Conservation (phyloP, 768 basidiomycete species). For the Kondoa malvinella region DNA sequence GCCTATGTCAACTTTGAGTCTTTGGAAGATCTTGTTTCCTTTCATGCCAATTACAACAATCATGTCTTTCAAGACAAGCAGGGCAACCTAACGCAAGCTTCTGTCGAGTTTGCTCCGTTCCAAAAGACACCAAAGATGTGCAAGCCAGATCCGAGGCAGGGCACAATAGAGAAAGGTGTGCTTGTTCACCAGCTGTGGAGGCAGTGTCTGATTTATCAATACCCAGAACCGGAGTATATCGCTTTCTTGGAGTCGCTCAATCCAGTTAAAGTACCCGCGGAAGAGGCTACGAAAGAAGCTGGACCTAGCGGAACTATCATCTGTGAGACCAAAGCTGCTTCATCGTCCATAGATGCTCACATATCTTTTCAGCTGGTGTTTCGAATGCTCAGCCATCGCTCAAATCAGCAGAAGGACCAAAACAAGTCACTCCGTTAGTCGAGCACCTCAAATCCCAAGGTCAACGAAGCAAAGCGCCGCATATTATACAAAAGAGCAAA, state of each 20-base stretch:
- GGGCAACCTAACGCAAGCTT: constrained; percentile 75
- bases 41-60: constrained; percentile 74
- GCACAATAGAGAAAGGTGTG: constrained; percentile 75
- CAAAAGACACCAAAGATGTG: constrained; percentile 68
- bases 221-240: constrained; percentile 59
- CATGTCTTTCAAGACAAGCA: constrained; percentile 66
- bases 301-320: neutral
- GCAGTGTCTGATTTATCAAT: neutral
- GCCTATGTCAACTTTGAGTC: constrained; percentile 82
- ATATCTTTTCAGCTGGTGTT: neutral
- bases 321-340: neutral
- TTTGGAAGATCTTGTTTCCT: constrained; percentile 51
- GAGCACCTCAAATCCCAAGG: constrained; percentile 82
- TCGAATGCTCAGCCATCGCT: constrained; percentile 14
- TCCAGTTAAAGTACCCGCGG: neutral
- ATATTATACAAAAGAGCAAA: constrained; percentile 32
- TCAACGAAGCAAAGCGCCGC: constrained; percentile 36
- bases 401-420: constrained; percentile 33
- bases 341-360: neutral
- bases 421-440: constrained; percentile 76
- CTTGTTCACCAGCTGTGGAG: neutral
- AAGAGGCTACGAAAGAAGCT: neutral
- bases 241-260: constrained; percentile 31
- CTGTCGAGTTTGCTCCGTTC: constrained; percentile 87
- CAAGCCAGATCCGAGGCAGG: constrained; percentile 63